phyloP scores from a whole-genome alignment of 1,139 yeast species.

The Diutina rugosa region DNA sequence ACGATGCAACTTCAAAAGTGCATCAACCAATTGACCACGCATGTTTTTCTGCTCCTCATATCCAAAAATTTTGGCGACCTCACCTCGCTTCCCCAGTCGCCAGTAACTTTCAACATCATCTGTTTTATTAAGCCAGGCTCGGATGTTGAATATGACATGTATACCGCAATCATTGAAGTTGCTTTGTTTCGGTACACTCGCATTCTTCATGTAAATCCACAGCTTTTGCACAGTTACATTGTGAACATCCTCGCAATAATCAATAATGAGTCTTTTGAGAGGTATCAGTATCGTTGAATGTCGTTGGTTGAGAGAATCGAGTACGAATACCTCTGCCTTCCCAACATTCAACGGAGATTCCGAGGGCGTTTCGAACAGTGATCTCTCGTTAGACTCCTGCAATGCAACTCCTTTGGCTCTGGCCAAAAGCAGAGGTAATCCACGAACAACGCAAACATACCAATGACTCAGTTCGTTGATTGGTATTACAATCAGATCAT shows the following conservation, averaged over 20 bases:
- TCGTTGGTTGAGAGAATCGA: constrained; percentile 63
- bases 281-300: constrained; percentile 44
- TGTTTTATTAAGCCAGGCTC: constrained; percentile 46
- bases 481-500: constrained; percentile 61
- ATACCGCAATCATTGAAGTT: constrained; percentile 94
- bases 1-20: constrained; percentile 6
- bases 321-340: constrained; percentile 44
- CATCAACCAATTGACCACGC: constrained; percentile 5
- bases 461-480: constrained; percentile 77
- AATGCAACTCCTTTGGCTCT: constrained; percentile 4
- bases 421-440: constrained; percentile 21
- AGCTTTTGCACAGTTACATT: constrained; percentile 31
- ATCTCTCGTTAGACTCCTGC: neutral
- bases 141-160: constrained; percentile 72
- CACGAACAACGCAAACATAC: constrained; percentile 66
- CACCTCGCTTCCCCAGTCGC: constrained; percentile 16
- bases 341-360: neutral
- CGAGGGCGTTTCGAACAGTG: neutral
- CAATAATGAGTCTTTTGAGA: constrained; percentile 49
- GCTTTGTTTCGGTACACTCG: constrained; percentile 70
- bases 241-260: constrained; percentile 58
- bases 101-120: constrained; percentile 38
- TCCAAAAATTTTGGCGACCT: constrained; percentile 8
- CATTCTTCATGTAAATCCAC: constrained; percentile 30
- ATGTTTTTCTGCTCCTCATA: constrained; percentile 5